Evolutionary conservation across 352 stramenopile species (phyloP).

Genomic region (Peronosclerospora sorghi): DNA sequence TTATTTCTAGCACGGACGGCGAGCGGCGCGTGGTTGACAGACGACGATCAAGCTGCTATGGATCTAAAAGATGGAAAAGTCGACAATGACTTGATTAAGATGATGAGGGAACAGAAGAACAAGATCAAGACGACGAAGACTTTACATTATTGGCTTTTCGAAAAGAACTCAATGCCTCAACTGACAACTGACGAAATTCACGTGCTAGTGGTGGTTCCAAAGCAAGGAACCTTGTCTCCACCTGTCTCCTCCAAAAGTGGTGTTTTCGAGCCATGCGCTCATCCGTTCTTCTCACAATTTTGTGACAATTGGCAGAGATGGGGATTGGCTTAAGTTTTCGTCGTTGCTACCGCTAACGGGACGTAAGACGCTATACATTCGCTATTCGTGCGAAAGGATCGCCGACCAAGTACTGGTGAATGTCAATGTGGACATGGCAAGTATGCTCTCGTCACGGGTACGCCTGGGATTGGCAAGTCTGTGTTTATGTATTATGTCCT

Average conservation of each 20-base stretch:
- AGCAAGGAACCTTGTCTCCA: neutral
- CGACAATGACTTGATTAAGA: no score
- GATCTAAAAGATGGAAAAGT: no score
- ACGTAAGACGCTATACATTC: constrained; percentile 14
- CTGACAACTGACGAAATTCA: no score
- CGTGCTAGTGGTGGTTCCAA: no score
- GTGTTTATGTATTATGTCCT: constrained; percentile 27
- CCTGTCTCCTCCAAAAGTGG: neutral
- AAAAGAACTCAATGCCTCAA: no score
- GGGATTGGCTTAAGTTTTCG: constrained; percentile 17
- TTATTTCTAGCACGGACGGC: neutral
- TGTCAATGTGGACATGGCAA: constrained; percentile 9
- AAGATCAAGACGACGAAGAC: no score
- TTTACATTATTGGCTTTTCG: no score
- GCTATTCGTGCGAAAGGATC: constrained; percentile 18
- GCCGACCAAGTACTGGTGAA: constrained; percentile 10
- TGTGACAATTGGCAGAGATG: constrained; percentile 7
- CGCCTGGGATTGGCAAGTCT: constrained; percentile 23
- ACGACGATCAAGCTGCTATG: no score
- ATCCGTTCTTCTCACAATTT: constrained; percentile 16
- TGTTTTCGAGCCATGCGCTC: constrained; percentile 6
- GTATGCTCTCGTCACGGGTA: constrained; percentile 22
- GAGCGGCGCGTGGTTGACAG: neutral
- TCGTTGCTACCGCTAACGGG: constrained; percentile 15
- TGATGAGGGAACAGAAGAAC: no score